Percentiles rank a stretch among this genome's conserved stretches.
Evolutionary conservation across 169 alveolate species (phyloP).

Genomic region (Cystoisospora suis): DNA sequence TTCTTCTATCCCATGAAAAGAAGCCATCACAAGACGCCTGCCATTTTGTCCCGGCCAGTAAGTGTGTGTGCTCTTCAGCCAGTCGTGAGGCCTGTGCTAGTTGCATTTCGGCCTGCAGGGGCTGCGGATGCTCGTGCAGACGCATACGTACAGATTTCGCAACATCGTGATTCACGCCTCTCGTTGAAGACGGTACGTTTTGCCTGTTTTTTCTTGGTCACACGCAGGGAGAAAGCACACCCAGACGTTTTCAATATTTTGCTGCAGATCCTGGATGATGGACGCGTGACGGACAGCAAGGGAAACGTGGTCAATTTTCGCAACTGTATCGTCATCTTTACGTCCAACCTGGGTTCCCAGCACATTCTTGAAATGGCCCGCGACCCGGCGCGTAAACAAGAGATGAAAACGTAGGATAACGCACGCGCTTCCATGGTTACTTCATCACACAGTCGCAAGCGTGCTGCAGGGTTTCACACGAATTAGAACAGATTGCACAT

Average conservation of each 20-base stretch:
- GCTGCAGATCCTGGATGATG: slow-evolving; percentile 87
- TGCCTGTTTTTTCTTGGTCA: not conserved
- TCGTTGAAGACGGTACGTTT: too few relatives aligned
- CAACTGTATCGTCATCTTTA: slow-evolving; percentile 84
- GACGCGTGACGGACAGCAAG: slow-evolving; percentile 86
- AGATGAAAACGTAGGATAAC: slow-evolving; percentile 40
- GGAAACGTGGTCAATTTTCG: slow-evolving; percentile 88
- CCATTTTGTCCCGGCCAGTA: too few relatives aligned
- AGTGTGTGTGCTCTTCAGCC: too few relatives aligned
- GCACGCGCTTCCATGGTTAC: too few relatives aligned
- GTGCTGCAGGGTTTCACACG: too few relatives aligned
- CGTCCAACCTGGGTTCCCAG: slow-evolving; percentile 82
- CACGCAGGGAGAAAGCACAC: slow-evolving; percentile 88
- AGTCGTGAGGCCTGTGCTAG: too few relatives aligned
- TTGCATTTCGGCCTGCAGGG: too few relatives aligned
- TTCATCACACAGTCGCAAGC: too few relatives aligned
- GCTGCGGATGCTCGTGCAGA: not conserved
- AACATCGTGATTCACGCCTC: not conserved
- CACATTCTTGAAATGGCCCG: slow-evolving; percentile 75
- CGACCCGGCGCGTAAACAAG: slow-evolving; percentile 44
- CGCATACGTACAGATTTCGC: not conserved
- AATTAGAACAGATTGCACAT: too few relatives aligned
- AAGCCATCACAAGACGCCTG: too few relatives aligned
- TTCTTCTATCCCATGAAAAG: too few relatives aligned
- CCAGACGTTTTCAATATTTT: slow-evolving; percentile 88